These are phyloP conservation scores for Aristolochia fimbriata DNA, from an alignment of 164 flowering plant species.

Conservation along the genomic window DNA sequence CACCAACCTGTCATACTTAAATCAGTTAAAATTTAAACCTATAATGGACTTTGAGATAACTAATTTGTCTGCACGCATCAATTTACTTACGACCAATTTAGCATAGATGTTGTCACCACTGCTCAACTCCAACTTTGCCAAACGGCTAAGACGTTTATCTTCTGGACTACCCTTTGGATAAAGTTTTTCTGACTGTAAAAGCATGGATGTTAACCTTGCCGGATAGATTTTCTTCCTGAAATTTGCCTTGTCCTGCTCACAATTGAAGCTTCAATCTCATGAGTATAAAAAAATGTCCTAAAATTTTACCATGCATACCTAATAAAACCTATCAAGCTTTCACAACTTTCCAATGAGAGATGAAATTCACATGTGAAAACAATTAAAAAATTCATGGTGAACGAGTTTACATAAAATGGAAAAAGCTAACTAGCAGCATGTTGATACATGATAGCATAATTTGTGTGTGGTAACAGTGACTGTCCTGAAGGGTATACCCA, in stretches of 20 bases:
- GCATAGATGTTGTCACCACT: conserved; percentile 67
- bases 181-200: conserved; percentile 23
- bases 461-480: too few species aligned
- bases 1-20: conserved; percentile 59
- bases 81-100: conserved; percentile 70
- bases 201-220: conserved; percentile 59
- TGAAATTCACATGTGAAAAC: too few species aligned
- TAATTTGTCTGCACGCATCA: neutral
- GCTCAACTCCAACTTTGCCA: conserved; percentile 61
- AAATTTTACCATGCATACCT: neutral
- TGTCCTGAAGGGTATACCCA: too few species aligned
- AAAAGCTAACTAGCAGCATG: too few species aligned
- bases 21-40: neutral
- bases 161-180: conserved; percentile 10
- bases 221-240: conserved; percentile 53
- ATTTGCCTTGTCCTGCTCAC: conserved; percentile 36
- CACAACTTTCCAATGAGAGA: too few species aligned
- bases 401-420: too few species aligned
- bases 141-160: conserved; percentile 15
- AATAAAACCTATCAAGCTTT: too few species aligned
- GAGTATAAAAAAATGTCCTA: neutral
- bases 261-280: conserved; percentile 1
- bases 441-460: too few species aligned
- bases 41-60: neutral
- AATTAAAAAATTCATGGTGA: too few species aligned